Conservation (phyloP, 2,329 filamentous ascomycete species). For the Calonectria multiphialidica region DNA sequence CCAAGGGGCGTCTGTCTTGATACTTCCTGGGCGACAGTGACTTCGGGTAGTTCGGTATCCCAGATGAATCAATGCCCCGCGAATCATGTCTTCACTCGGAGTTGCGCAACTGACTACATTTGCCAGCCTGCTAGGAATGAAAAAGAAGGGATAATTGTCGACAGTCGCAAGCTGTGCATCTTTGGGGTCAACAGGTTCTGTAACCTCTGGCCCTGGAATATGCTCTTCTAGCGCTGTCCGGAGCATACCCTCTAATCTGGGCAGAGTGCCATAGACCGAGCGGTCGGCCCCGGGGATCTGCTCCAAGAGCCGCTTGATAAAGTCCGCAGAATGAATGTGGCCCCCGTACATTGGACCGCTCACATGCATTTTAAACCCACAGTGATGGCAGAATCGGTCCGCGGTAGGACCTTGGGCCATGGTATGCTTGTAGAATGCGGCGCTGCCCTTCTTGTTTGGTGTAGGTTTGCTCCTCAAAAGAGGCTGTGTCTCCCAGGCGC, state of each 20-base stretch:
- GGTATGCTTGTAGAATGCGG: constrained; percentile 81
- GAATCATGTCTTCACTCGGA: constrained; percentile 81
- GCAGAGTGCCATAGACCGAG: constrained; percentile 81
- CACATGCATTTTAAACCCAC: constrained; percentile 86
- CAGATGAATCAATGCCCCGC: constrained; percentile 83
- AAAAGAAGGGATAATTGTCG: constrained; percentile 88
- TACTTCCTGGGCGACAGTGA: constrained; percentile 88
- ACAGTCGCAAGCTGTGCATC: constrained; percentile 69
- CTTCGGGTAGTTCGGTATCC: constrained; percentile 88
- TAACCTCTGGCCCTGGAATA: constrained; percentile 52
- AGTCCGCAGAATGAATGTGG: constrained; percentile 85
- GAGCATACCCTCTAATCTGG: constrained; percentile 91
- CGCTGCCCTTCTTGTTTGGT: constrained; percentile 77
- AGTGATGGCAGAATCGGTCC: constrained; percentile 81
- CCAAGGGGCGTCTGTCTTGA: constrained; percentile 97
- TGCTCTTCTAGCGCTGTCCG: constrained; percentile 86
- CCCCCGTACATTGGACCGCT: constrained; percentile 96
- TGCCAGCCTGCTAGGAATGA: constrained; percentile 80
- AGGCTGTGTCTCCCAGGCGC: constrained; percentile 88
- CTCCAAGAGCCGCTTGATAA: constrained; percentile 83
- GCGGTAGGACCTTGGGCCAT: constrained; percentile 78
- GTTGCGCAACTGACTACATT: constrained; percentile 84
- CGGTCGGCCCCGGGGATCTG: constrained; percentile 76
- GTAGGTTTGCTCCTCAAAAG: constrained; percentile 77
- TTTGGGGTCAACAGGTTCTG: constrained; percentile 51